phyloP scores from a whole-genome alignment of 148 eudicot species.

The Rhododendron williamsianum region DNA sequence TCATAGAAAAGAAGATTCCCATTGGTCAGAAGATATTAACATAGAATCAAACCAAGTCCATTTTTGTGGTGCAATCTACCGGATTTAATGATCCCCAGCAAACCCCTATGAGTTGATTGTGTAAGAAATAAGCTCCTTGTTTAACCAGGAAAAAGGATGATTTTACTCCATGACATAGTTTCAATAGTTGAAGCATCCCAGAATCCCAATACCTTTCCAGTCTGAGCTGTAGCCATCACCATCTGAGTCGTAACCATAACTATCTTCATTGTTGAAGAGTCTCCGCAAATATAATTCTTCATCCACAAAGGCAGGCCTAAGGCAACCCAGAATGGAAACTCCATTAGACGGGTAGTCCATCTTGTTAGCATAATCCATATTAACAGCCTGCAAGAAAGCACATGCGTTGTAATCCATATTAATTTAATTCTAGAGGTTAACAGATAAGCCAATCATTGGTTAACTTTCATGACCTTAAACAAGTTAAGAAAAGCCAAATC shows the following conservation, averaged over 20 bases:
- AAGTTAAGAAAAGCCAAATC: background rate
- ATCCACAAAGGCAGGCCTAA: conserved; percentile 36
- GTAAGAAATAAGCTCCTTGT: conserved; percentile 4
- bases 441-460: background rate
- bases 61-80: background rate
- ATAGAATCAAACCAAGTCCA: conserved; percentile 1
- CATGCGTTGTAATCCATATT: background rate
- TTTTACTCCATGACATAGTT: background rate
- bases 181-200: background rate
- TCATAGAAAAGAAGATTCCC: background rate
- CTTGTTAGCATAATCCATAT: conserved; percentile 26
- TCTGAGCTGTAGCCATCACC: conserved; percentile 34
- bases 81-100: background rate
- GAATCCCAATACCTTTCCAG: conserved; percentile 30
- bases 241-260: conserved; percentile 30
- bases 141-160: background rate
- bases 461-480: background rate
- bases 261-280: conserved; percentile 28
- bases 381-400: conserved; percentile 27
- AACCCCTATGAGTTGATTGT: background rate
- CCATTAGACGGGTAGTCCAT: conserved; percentile 53
- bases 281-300: conserved; percentile 37
- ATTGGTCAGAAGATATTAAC: background rate
- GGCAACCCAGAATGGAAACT: conserved; percentile 38
- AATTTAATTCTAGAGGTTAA: background rate